Evolutionary conservation across 2,329 filamentous ascomycete genomes (phyloP).

Genomic region (Nemania diffusa): DNA sequence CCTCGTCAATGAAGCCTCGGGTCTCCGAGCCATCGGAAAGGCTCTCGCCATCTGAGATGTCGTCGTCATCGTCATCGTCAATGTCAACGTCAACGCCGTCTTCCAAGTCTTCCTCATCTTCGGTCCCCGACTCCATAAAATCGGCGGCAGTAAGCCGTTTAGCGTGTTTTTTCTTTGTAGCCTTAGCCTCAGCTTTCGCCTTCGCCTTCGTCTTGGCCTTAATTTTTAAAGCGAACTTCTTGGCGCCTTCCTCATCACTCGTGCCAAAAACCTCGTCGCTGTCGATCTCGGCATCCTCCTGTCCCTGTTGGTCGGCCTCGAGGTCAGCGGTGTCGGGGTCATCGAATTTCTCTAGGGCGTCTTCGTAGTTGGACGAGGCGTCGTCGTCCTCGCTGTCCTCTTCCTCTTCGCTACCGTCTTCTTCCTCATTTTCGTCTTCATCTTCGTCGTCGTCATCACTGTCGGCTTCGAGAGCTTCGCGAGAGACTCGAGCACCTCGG

Average conservation of each 20-base stretch:
- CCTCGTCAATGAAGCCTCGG: constrained; percentile 35
- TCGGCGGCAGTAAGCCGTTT: constrained; percentile 65
- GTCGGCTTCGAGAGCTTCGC: constrained; percentile 64
- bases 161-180: constrained; percentile 47
- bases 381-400: constrained; percentile 57
- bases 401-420: constrained; percentile 57
- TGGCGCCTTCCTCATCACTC: constrained; percentile 85
- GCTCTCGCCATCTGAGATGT: constrained; percentile 36
- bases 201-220: not conserved
- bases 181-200: constrained; percentile 57
- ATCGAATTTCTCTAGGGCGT: constrained; percentile 55
- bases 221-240: constrained; percentile 73
- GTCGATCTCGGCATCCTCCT: constrained; percentile 69
- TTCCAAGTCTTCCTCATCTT: constrained; percentile 34
- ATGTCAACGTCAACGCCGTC: constrained; percentile 23
- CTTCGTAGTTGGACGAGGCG: constrained; percentile 48
- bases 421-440: too few species aligned
- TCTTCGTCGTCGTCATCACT: constrained; percentile 49
- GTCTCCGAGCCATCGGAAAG: constrained; percentile 34
- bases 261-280: constrained; percentile 79
- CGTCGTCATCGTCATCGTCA: too few species aligned
- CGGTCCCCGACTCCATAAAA: constrained; percentile 62
- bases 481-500: constrained; percentile 78
- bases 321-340: constrained; percentile 67
- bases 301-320: constrained; percentile 58